Evolutionary conservation across 1,284 basidiomycete species (phyloP), one percentile per base, ranked within the genome.

Genomic region (Sanghuangporus sanghuang): DNA sequence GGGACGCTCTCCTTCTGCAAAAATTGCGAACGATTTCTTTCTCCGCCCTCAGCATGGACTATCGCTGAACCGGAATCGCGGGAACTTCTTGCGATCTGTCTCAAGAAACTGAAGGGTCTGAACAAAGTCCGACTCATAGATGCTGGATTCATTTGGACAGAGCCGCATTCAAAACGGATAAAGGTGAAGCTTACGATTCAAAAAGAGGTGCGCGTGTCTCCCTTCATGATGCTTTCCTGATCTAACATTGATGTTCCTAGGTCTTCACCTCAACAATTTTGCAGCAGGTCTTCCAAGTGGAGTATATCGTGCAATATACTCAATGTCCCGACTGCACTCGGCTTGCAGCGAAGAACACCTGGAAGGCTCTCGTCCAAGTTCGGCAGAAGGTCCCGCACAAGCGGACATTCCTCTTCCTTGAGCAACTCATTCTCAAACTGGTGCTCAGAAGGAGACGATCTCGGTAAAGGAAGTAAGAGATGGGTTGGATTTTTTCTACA

Each of bases 61-160:
- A 83, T 89, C 50, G 94, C 91, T 23, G 86, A 87, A 67, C 93
- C 93, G 0, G 96, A 99, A 79, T 96, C 93, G 1, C 81, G 96
- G 65, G 96, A 99, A 74, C 83, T 99, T 39, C 83, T 99, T 50
- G 89, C 93, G 1, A 86, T 95, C 60, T 95, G 93, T 73, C 77
- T 98, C 65, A 95, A 94, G 75, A 97, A 96, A 76, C 87, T 98
- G 72, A 96, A 97, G 71, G 93, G 96, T 27, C 81, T 99, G 39
- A 90, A 87, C 71, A 96, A 95, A 80, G 95, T 99, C 59, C 91
- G 96, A 39, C 78, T 99, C 50, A 97, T 97, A 42, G 96, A 99
- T 68, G 96, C 96, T 0, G 93, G 95, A 68, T 99, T 99, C 75
- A 95, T 99, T 72, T 99, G 97, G 96, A 99, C 96, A 8, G 97